phyloP scores from a whole-genome alignment of 2,329 filamentous ascomycete species.

The Parastagonospora nodorum region DNA sequence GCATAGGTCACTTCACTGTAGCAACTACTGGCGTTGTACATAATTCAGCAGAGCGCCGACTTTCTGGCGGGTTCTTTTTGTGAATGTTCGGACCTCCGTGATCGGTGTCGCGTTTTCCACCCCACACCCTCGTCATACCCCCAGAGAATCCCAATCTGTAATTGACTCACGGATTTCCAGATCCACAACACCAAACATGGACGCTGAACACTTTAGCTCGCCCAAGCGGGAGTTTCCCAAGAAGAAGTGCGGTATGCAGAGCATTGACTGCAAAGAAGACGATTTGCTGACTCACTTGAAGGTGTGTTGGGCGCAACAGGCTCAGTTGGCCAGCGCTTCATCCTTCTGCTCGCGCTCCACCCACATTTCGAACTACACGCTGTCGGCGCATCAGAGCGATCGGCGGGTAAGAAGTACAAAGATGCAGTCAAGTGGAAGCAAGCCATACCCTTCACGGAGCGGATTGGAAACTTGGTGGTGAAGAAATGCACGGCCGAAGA shows the following conservation, averaged over 20 bases:
- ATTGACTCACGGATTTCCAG: constrained; percentile 28
- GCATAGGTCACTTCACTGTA: neutral
- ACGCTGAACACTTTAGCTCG: constrained; percentile 51
- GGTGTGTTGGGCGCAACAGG: constrained; percentile 87
- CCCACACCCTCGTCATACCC: constrained; percentile 29
- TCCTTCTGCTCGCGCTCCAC: constrained; percentile 86
- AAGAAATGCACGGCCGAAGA: constrained; percentile 81
- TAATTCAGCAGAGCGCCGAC: neutral
- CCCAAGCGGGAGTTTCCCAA: constrained; percentile 51
- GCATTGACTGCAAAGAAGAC: constrained; percentile 39
- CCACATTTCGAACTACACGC: constrained; percentile 85
- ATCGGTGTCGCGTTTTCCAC: constrained; percentile 30
- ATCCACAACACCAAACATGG: constrained; percentile 43
- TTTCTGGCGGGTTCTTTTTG: neutral
- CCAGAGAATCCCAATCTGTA: constrained; percentile 13
- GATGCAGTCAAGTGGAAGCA: constrained; percentile 98
- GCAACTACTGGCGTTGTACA: neutral
- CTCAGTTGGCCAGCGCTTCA: constrained; percentile 93
- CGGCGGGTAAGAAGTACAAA: constrained; percentile 90
- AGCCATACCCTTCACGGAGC: constrained; percentile 76
- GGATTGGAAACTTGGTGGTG: constrained; percentile 78
- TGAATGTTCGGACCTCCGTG: constrained; percentile 21
- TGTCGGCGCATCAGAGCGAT: constrained; percentile 85
- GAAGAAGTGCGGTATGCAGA: constrained; percentile 57
- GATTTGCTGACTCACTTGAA: constrained; percentile 30